phyloP scores from a whole-genome alignment of 2,329 filamentous ascomycete species.

The Xylariaceae sp. region DNA sequence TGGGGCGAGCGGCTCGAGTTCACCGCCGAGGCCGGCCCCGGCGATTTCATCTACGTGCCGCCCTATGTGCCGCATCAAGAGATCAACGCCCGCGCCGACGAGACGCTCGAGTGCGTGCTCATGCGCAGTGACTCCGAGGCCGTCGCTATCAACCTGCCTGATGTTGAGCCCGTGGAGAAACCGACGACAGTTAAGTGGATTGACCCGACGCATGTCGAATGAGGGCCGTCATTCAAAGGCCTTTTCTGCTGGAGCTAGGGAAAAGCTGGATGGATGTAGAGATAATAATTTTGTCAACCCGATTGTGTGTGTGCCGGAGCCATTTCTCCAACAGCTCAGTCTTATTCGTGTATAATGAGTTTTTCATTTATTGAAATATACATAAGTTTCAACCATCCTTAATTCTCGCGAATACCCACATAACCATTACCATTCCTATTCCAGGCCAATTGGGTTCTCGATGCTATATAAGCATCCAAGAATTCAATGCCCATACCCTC shows the following conservation, averaged over 20 bases:
- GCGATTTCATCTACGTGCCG: constrained; percentile 54
- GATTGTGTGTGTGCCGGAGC: too few species aligned
- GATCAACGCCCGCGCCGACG: constrained; percentile 50
- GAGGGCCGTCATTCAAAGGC: neutral
- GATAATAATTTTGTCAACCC: too few species aligned
- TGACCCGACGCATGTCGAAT: constrained; percentile 48
- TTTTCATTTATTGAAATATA: too few species aligned
- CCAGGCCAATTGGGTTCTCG: too few species aligned
- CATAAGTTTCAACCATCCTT: too few species aligned
- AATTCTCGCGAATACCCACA: too few species aligned
- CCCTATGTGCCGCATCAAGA: constrained; percentile 53
- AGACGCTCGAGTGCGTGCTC: constrained; percentile 50
- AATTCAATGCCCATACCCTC: too few species aligned
- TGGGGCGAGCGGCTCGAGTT: constrained; percentile 53
- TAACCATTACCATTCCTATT: too few species aligned
- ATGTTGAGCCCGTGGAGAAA: constrained; percentile 50
- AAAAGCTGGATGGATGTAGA: neutral
- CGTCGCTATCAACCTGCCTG: constrained; percentile 50
- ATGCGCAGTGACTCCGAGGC: constrained; percentile 51
- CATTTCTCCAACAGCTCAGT: too few species aligned
- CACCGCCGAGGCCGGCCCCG: constrained; percentile 51
- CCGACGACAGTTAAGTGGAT: constrained; percentile 52
- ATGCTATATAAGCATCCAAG: too few species aligned
- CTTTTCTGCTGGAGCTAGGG: neutral
- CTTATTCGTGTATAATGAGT: too few species aligned